A percentile compares a stretch with the other conserved stretches of the same genome.
Conservation (phyloP, 305 asterid genomes). For the Fraxinus sp. region DNA sequence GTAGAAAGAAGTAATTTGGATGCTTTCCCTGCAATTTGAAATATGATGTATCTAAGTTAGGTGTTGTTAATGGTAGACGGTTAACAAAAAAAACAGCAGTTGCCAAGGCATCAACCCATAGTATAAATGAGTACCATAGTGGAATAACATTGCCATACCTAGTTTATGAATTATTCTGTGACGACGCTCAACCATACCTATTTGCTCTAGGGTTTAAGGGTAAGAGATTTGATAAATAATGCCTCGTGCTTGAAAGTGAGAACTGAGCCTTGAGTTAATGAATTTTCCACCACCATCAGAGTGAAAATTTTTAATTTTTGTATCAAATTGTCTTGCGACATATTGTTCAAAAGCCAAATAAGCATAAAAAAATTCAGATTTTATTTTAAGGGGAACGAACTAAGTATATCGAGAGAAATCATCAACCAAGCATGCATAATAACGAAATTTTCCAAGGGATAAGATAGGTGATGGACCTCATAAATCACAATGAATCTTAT, state of each 20-base stretch:
- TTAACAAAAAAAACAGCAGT: background rate
- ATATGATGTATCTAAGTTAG: background rate
- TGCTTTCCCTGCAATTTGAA: background rate
- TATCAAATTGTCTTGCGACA: background rate
- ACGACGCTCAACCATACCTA: background rate
- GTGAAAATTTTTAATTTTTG: background rate
- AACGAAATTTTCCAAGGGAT: too few species aligned
- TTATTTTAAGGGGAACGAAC: too few species aligned
- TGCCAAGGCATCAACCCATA: conserved; percentile 6
- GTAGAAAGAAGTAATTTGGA: background rate
- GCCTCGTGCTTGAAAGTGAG: background rate
- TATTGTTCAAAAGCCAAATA: too few species aligned
- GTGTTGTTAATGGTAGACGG: background rate
- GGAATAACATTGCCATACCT: conserved; percentile 8
- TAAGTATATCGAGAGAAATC: too few species aligned
- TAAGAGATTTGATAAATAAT: conserved; percentile 11
- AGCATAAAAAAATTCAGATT: too few species aligned
- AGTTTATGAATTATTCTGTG: background rate
- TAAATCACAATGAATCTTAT: too few species aligned
- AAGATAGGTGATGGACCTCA: too few species aligned
- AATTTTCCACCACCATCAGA: background rate
- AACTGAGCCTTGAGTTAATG: background rate
- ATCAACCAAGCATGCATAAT: too few species aligned
- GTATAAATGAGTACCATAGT: background rate
- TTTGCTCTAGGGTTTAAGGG: conserved; percentile 6